Base-by-base conservation (phyloP, 2,329 filamentous ascomycete species). In the Pseudogymnoascus sp. region DNA sequence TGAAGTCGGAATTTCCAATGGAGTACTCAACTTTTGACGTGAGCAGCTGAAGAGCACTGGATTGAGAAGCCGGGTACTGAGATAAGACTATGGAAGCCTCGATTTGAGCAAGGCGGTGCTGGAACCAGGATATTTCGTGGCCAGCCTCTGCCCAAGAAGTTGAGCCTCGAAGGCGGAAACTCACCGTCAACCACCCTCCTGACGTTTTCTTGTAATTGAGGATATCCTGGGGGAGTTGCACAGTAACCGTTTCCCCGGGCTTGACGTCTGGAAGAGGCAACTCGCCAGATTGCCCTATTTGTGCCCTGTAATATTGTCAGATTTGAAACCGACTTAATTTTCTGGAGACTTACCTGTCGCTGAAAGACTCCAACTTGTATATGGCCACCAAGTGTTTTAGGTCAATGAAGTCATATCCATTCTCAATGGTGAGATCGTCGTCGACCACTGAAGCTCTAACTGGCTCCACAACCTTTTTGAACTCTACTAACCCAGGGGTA, bases 401-500 rank as follows among this genome's bases (percentile, higher is more conserved):
- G 1, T 70, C 73, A 52, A 78, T 68, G 62, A 82, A 84, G 68
- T 85, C 82, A 68, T 85, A 83, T 6, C 79, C 76, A 45, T 78
- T 77, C 33, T 67, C 67, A 1, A 77, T 65, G 1, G 72, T 65
- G 1, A 83, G 65, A 21, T 72, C 70, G 1, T 72, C 70, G 2
- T 69, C 72, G 9, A 74, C 68, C 1, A 78, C 67, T 1, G 69
- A 70, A 15, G 80, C 72, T 2, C 73, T 70, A 2, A 86, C 77
- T 0, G 84, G 84, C 64, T 84, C 78, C 40, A 84, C 80, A 1
- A 79, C 79, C 69, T 83, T 85, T 67, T 84, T 83, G 42, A 79
- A 76, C 68, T 87, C 83, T 1, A 75, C 67, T 59, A 87, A 67
- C 0, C 83, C 84, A 1, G 82, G 83, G 0, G 79, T 83, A 0